These are phyloP conservation scores for Magnusiomyces starmeri DNA, from an alignment of 1,139 yeast species.

Conservation along the genomic window DNA sequence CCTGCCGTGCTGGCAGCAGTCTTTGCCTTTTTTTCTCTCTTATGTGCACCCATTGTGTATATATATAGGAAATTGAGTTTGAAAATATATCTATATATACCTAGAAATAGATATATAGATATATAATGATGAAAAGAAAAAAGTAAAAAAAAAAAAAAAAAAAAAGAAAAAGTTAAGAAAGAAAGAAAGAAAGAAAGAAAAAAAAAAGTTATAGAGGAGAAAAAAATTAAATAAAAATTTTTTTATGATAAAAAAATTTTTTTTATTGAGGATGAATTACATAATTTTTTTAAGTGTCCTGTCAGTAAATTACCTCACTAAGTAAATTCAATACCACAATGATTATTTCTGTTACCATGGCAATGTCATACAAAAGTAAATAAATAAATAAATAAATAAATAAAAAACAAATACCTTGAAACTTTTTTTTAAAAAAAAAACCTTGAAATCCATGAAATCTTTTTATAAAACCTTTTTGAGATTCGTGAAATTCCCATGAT, in stretches of 20 bases:
- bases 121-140: constrained; percentile 1
- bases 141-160: not conserved
- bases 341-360: no score
- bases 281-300: not conserved
- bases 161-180: constrained; percentile 1
- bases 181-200: constrained; percentile 6
- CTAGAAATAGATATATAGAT: no score
- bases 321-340: no score
- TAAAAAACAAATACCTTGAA: no score
- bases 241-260: not conserved
- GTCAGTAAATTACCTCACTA: no score
- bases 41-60: constrained; percentile 73
- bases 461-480: no score
- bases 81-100: not conserved
- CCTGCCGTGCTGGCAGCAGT: constrained; percentile 66
- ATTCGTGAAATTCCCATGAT: not conserved
- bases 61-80: not conserved
- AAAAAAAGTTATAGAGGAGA: constrained; percentile 2
- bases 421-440: not conserved
- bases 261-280: not conserved
- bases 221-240: not conserved
- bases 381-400: no score
- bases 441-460: no score
- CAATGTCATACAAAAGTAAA: no score
- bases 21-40: constrained; percentile 74